Evolutionary conservation across 2,329 filamentous ascomycete genomes (phyloP).

Genomic region (Karstenula rhodostoma): DNA sequence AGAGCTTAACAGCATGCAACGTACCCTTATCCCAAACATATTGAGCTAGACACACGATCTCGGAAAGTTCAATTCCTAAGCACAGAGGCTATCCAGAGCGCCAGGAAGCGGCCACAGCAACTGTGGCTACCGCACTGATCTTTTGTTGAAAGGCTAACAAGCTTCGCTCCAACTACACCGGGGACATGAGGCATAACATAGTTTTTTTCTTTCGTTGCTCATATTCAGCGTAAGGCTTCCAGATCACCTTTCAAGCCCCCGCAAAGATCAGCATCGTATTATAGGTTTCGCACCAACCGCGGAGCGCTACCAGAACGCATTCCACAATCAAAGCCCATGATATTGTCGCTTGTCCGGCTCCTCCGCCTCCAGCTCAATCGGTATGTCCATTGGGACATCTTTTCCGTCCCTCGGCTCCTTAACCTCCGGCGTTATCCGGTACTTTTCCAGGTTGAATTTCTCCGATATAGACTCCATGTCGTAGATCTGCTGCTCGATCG

Average conservation of each 20-base stretch:
- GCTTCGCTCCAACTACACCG: neutral
- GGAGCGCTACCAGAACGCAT: neutral
- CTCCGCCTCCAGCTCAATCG: constrained; percentile 11
- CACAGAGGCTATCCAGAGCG: neutral
- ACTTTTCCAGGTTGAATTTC: neutral
- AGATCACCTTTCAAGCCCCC: neutral
- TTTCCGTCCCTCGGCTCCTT: neutral
- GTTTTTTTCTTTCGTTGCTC: neutral
- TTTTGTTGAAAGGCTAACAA: neutral
- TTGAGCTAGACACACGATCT: neutral
- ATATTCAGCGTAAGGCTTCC: neutral
- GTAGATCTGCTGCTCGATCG: constrained; percentile 7
- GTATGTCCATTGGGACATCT: constrained; percentile 5
- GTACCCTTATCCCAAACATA: neutral
- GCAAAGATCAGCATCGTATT: neutral
- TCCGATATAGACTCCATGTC: constrained; percentile 1
- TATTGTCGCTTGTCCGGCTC: neutral
- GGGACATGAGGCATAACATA: neutral
- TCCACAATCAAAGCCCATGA: constrained; percentile 5
- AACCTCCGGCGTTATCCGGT: neutral
- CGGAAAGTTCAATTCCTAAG: neutral
- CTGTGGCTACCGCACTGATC: neutral
- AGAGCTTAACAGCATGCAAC: no score
- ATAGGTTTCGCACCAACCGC: neutral
- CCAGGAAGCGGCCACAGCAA: neutral